These are phyloP conservation scores for Phytophthora ohioensis DNA, from an alignment of 352 stramenopile genomes.

Conservation along the genomic window DNA sequence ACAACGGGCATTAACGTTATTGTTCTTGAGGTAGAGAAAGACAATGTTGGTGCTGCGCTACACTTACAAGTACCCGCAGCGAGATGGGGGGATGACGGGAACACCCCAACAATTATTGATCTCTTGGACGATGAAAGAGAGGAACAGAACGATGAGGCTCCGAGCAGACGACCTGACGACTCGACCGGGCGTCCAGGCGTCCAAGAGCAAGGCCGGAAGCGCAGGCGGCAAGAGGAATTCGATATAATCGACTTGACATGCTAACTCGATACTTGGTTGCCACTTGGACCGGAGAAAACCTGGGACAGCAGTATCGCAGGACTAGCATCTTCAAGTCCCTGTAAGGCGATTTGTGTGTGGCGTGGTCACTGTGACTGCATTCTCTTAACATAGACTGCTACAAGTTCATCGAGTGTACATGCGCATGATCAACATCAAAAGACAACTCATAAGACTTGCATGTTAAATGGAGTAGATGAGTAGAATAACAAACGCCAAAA, in stretches of 20 bases:
- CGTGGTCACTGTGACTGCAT: background rate
- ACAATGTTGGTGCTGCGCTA: background rate
- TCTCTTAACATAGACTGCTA: background rate
- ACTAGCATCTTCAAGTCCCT: background rate
- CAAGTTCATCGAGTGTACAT: background rate
- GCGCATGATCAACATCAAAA: background rate
- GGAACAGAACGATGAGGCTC: conserved; percentile 2
- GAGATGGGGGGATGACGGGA: background rate
- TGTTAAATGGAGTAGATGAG: conserved; percentile 5
- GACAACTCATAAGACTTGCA: conserved; percentile 14
- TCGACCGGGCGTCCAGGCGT: background rate
- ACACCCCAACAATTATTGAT: conserved; percentile 15
- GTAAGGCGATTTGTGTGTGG: no score
- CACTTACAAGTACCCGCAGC: background rate
- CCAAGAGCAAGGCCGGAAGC: conserved; percentile 18
- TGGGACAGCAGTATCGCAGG: background rate
- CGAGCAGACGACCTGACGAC: background rate
- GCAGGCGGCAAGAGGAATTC: conserved; percentile 11
- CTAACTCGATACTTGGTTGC: no score
- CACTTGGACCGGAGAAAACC: no score
- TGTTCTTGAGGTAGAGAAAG: conserved; percentile 23
- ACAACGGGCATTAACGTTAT: conserved; percentile 10
- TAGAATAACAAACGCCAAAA: conserved; percentile 25
- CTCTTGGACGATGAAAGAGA: conserved; percentile 24
- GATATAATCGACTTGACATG: conserved; percentile 46